Conservation (phyloP, 805 yeast genomes). For the Cyberlindnera maclurae region DNA sequence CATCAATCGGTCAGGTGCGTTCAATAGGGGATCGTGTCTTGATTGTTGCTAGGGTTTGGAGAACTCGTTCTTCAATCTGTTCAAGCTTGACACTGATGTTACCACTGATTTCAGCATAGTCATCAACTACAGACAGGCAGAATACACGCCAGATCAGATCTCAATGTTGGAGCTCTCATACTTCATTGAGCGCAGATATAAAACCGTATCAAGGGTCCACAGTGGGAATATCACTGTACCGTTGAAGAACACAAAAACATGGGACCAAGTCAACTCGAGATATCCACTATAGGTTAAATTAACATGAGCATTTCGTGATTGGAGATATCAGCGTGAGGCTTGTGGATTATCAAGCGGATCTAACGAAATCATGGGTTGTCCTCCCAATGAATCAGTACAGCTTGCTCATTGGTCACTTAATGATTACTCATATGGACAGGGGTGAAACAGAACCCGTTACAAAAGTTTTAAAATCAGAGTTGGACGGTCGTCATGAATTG, state of each 20-base stretch:
- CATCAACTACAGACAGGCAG: conserved; percentile 22
- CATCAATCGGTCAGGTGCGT: conserved; percentile 4
- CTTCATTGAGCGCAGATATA: conserved; percentile 26
- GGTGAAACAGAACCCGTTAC: conserved; percentile 2
- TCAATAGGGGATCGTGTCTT: conserved; percentile 10
- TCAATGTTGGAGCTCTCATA: conserved; percentile 28
- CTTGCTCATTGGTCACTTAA: not conserved
- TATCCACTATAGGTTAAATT: conserved; percentile 11
- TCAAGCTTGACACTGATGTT: conserved; percentile 24
- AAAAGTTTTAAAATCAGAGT: conserved; percentile 4
- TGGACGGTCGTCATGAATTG: conserved; percentile 9
- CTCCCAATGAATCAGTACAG: conserved; percentile 2
- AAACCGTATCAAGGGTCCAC: conserved; percentile 22
- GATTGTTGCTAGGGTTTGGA: not conserved
- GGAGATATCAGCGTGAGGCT: conserved; percentile 10
- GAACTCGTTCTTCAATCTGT: conserved; percentile 16
- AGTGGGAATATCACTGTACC: conserved; percentile 28
- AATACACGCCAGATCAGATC: conserved; percentile 8
- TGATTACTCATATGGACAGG: conserved; percentile 8
- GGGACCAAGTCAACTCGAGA: conserved; percentile 12
- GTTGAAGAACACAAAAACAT: conserved; percentile 16
- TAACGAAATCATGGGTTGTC: conserved; percentile 2
- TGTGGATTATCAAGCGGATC: not conserved
- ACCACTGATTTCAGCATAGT: conserved; percentile 10
- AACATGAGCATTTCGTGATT: conserved; percentile 18